Evolutionary conservation across 139 green algal species (phyloP).

Genomic region (Zygnema circumcarinatum): DNA sequence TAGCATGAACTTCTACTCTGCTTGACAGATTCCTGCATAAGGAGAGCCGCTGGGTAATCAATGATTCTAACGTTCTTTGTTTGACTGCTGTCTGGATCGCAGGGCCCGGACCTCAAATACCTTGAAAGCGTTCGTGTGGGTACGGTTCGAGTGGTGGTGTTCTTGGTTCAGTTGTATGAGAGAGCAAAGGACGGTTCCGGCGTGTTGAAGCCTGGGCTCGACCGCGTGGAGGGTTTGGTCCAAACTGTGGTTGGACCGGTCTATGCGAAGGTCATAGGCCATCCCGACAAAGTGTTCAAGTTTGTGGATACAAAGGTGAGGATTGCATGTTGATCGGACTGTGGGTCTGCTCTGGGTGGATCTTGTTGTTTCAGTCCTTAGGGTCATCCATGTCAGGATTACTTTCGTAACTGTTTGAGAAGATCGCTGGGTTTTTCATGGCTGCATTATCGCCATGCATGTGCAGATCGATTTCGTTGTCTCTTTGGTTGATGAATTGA

Average conservation of each 20-base stretch:
- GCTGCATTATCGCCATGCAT: neutral
- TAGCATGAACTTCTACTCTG: no score
- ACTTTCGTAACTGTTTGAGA: no score
- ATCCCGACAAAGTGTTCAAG: slow-evolving; percentile 29
- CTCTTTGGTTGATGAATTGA: neutral
- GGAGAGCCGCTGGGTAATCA: no score
- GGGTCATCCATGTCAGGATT: no score
- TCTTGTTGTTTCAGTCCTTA: no score
- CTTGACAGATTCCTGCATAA: no score
- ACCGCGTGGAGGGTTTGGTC: slow-evolving; percentile 43
- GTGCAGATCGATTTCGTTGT: slow-evolving; percentile 22
- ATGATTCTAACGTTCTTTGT: no score
- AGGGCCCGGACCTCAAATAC: slow-evolving; percentile 46
- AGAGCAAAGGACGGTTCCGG: slow-evolving; percentile 46
- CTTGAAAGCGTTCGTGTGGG: slow-evolving; percentile 32
- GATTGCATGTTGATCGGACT: no score
- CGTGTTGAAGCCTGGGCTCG: slow-evolving; percentile 32
- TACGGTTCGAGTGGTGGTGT: neutral
- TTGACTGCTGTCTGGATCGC: no score
- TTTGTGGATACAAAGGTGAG: slow-evolving; percentile 53
- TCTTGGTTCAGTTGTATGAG: slow-evolving; percentile 37
- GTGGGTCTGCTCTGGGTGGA: no score
- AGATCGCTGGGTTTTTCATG: no score
- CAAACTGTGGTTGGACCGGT: slow-evolving; percentile 52
- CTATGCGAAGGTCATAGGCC: slow-evolving; percentile 36